Percentiles rank a stretch among this genome's conserved stretches.
Conservation (phyloP, 345 rosid genomes). For the Linum trigynum region DNA sequence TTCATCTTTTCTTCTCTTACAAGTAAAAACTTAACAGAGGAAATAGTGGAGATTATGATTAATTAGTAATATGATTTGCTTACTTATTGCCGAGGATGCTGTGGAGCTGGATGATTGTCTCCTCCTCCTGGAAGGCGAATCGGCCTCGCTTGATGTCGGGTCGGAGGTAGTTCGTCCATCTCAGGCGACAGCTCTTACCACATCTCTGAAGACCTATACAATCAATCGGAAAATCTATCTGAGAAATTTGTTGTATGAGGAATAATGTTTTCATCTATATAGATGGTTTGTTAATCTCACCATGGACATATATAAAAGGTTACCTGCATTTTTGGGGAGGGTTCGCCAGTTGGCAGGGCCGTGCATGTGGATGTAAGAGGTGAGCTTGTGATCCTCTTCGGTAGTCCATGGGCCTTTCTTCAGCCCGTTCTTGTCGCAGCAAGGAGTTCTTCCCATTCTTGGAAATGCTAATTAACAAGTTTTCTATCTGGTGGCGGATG, state of each 20-base stretch:
- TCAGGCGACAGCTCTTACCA: constrained; percentile 95
- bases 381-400: constrained; percentile 26
- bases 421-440: constrained; percentile 27
- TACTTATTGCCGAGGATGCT: constrained; percentile 88
- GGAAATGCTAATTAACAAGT: neutral
- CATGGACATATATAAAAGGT: neutral
- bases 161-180: constrained; percentile 93
- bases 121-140: constrained; percentile 93
- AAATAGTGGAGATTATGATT: too few species aligned
- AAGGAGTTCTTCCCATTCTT: constrained; percentile 27
- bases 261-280: too few species aligned
- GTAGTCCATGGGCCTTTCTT: constrained; percentile 31
- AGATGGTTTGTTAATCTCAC: too few species aligned
- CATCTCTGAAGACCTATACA: constrained; percentile 79
- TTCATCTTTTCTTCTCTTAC: too few species aligned
- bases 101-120: constrained; percentile 79
- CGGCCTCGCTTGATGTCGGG: constrained; percentile 94
- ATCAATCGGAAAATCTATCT: too few species aligned
- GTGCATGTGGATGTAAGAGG: constrained; percentile 16
- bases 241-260: too few species aligned
- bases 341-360: constrained; percentile 28
- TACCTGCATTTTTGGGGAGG: constrained; percentile 30
- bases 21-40: too few species aligned
- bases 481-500: neutral
- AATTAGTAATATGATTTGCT: neutral